Evolutionary conservation across 805 yeast species (phyloP).

Genomic region (Groenewaldozyma salmanticensis): DNA sequence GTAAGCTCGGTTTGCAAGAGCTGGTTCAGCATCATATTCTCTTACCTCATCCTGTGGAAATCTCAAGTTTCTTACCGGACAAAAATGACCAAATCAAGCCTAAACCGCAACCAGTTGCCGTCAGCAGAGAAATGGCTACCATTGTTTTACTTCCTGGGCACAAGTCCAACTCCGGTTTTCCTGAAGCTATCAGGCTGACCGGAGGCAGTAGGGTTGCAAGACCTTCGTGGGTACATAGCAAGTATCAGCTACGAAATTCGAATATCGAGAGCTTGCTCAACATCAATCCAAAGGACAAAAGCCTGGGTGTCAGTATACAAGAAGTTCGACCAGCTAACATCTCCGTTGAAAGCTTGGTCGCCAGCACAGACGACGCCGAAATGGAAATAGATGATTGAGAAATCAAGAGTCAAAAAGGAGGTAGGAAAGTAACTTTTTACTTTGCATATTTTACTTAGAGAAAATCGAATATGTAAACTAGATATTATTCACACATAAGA

Average conservation of each 20-base stretch:
- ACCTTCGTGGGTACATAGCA: conserved; percentile 86
- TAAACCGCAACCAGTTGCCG: conserved; percentile 32
- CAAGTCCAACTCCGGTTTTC: conserved; percentile 29
- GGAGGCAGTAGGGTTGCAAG: conserved; percentile 64
- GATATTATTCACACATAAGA: too few relatives aligned
- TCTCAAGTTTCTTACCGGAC: conserved; percentile 40
- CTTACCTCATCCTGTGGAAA: conserved; percentile 61
- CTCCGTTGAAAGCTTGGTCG: conserved; percentile 1
- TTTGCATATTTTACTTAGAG: not conserved
- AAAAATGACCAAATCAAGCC: conserved; percentile 15
- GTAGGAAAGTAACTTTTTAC: not conserved
- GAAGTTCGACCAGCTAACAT: conserved; percentile 20
- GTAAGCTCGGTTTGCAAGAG: conserved; percentile 72
- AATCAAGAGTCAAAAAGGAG: not conserved
- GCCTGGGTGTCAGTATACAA: conserved; percentile 24
- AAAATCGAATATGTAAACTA: too few relatives aligned
- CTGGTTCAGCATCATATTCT: conserved; percentile 70
- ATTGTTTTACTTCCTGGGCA: conserved; percentile 44
- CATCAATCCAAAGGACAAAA: conserved; percentile 19
- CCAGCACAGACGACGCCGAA: not conserved
- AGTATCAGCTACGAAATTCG: conserved; percentile 48
- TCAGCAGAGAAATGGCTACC: conserved; percentile 74
- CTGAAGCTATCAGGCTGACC: conserved; percentile 63
- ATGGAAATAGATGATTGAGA: conserved; percentile 6
- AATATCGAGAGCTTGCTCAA: conserved; percentile 24